Percentiles rank a stretch among this genome's conserved stretches.
These are phyloP conservation scores for Colletotrichum cereale DNA, from an alignment of 2,329 filamentous ascomycete species.

Conservation along the genomic window DNA sequence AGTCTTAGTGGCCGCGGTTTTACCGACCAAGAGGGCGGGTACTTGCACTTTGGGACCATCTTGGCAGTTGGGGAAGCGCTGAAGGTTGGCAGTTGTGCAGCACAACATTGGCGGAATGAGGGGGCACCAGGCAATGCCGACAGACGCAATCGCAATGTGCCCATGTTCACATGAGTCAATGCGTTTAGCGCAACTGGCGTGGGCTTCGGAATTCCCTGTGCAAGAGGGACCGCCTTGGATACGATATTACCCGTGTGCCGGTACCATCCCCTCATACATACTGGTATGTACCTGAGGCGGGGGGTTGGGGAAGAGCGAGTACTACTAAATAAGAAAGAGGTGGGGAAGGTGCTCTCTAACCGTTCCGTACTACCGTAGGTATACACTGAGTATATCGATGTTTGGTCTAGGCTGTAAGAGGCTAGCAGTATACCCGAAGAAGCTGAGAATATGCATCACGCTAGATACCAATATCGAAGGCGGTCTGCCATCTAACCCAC, in stretches of 20 bases:
- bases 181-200: neutral
- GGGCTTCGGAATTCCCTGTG: neutral
- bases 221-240: too few relatives aligned
- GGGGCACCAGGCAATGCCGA: neutral
- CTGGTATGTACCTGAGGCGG: too few relatives aligned
- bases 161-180: neutral
- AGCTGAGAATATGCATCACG: too few relatives aligned
- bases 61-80: neutral
- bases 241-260: neutral
- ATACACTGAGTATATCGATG: too few relatives aligned
- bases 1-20: constrained; percentile 23
- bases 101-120: neutral
- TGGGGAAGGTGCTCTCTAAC: neutral
- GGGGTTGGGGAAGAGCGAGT: neutral
- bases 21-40: neutral
- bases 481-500: too few relatives aligned
- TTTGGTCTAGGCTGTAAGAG: too few relatives aligned
- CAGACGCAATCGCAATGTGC: neutral
- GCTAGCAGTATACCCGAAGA: too few relatives aligned
- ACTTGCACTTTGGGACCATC: neutral
- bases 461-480: too few relatives aligned
- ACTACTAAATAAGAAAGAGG: neutral
- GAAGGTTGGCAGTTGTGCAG: neutral
- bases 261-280: too few relatives aligned
- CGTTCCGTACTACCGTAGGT: too few relatives aligned